Conservation (phyloP, 331 rosid species). For the Quercus tomentella region DNA sequence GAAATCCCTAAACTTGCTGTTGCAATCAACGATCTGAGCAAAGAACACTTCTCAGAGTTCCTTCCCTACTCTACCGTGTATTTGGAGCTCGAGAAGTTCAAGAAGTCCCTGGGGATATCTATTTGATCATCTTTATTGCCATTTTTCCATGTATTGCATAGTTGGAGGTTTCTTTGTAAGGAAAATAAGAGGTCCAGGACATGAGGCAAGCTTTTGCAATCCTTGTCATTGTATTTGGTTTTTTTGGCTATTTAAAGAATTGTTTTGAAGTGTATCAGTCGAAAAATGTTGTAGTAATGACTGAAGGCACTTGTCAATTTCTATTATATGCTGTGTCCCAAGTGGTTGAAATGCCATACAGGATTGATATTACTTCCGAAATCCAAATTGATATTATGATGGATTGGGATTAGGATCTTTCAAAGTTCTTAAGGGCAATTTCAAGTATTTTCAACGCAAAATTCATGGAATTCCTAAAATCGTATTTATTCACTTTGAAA, state of each 20-base stretch:
- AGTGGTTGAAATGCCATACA: background rate
- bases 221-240: constrained; percentile 35
- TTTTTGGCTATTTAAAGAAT: constrained; percentile 19
- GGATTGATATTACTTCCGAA: no score
- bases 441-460: no score
- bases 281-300: constrained; percentile 9
- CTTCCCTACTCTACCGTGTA: constrained; percentile 85
- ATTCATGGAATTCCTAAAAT: no score
- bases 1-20: constrained; percentile 95
- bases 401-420: no score
- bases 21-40: constrained; percentile 83
- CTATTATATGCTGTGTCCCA: background rate
- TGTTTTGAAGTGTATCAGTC: constrained; percentile 20
- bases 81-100: constrained; percentile 96
- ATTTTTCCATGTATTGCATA: constrained; percentile 32
- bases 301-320: constrained; percentile 16
- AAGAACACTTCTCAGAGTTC: constrained; percentile 68
- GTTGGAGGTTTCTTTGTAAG: constrained; percentile 54
- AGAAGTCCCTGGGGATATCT: constrained; percentile 78
- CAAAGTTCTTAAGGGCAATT: no score
- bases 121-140: constrained; percentile 40
- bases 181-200: constrained; percentile 58
- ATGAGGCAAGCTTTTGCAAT: constrained; percentile 33
- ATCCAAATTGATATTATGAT: no score
- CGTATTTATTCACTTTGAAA: no score